These are phyloP conservation scores for Parathielavia hyrcaniae DNA, from an alignment of 495 filamentous ascomycete species.

Conservation along the genomic window DNA sequence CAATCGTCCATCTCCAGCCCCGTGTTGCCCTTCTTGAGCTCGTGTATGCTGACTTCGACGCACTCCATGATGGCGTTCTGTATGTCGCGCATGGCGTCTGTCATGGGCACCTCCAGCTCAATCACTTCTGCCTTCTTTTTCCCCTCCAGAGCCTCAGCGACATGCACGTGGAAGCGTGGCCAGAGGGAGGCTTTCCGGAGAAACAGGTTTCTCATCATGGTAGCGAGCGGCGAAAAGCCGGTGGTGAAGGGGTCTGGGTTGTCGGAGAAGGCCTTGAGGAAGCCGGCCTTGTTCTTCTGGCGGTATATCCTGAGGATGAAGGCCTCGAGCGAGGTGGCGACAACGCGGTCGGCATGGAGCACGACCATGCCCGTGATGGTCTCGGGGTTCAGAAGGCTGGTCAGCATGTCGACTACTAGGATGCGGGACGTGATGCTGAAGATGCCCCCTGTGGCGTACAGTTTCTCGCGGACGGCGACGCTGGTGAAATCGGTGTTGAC, in stretches of 20 bases:
- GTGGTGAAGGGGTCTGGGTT: constrained; percentile 85
- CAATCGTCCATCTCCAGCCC: constrained; percentile 95
- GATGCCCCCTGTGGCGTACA: constrained; percentile 83
- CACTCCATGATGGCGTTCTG: constrained; percentile 94
- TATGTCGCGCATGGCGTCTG: constrained; percentile 83
- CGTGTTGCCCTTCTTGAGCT: constrained; percentile 81
- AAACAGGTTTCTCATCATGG: constrained; percentile 90
- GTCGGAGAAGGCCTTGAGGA: constrained; percentile 95
- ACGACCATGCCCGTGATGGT: constrained; percentile 84
- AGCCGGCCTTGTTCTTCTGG: constrained; percentile 86
- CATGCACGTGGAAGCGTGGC: constrained; percentile 89
- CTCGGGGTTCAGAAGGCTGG: constrained; percentile 72
- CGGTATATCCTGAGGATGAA: constrained; percentile 93
- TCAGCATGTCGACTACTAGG: constrained; percentile 84
- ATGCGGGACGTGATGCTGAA: constrained; percentile 96
- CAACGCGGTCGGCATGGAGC: constrained; percentile 79
- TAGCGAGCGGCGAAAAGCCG: constrained; percentile 82
- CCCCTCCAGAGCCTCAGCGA: constrained; percentile 85
- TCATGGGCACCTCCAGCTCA: constrained; percentile 95
- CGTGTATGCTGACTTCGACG: constrained; percentile 86
- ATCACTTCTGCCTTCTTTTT: constrained; percentile 92
- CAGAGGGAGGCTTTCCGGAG: constrained; percentile 82
- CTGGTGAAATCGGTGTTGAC: constrained; percentile 93
- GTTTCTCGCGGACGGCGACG: constrained; percentile 77
- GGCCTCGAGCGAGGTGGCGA: constrained; percentile 85